phyloP scores from a whole-genome alignment of 2,329 filamentous ascomycete species.

The Cladosporium sp. region DNA sequence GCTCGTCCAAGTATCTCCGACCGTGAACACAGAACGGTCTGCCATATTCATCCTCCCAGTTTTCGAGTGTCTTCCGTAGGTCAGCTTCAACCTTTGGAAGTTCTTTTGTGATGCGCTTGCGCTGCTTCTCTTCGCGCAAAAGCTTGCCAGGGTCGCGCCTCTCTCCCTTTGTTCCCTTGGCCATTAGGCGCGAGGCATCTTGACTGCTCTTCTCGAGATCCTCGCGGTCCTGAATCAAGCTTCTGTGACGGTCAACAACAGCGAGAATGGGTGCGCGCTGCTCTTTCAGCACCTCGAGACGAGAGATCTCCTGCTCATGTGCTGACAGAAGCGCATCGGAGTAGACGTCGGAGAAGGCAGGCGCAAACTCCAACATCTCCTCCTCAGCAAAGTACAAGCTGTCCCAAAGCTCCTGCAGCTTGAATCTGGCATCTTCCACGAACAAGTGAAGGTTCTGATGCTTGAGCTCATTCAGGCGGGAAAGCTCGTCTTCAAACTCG shows the following conservation, averaged over 20 bases:
- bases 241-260: constrained; percentile 79
- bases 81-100: constrained; percentile 87
- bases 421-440: constrained; percentile 87
- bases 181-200: constrained; percentile 90
- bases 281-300: constrained; percentile 78
- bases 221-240: constrained; percentile 79
- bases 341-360: constrained; percentile 88
- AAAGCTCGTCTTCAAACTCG: constrained; percentile 90
- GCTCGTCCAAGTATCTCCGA: constrained; percentile 81
- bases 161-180: constrained; percentile 88
- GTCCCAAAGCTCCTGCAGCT: constrained; percentile 94
- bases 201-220: constrained; percentile 88
- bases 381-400: constrained; percentile 91
- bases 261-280: constrained; percentile 82
- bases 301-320: constrained; percentile 85
- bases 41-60: constrained; percentile 92
- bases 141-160: constrained; percentile 92
- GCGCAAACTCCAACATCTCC: constrained; percentile 97
- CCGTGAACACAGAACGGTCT: constrained; percentile 91
- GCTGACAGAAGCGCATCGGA: constrained; percentile 93
- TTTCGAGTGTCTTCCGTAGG: constrained; percentile 75
- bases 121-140: constrained; percentile 95
- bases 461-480: constrained; percentile 86
- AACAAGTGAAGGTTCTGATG: constrained; percentile 93
- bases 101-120: constrained; percentile 95